phyloP scores from a whole-genome alignment of 2,329 filamentous ascomycete species.

The Juglanconis oblonga region DNA sequence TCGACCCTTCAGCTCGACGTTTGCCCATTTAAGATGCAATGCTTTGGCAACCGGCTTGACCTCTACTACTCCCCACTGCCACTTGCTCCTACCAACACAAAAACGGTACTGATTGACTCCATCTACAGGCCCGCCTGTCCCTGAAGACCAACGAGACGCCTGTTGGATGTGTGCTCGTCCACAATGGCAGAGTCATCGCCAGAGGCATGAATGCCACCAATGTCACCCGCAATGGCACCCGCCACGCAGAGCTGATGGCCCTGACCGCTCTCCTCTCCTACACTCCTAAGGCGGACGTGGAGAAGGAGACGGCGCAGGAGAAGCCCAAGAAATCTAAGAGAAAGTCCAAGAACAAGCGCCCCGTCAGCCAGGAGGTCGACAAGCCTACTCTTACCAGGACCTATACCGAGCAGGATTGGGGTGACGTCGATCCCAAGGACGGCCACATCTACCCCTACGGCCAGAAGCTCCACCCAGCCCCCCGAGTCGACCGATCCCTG shows the following conservation, averaged over 20 bases:
- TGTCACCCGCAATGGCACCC: conserved; percentile 82
- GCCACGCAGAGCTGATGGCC: conserved; percentile 94
- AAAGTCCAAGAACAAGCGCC: conserved; percentile 12
- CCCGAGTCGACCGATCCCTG: conserved; percentile 63
- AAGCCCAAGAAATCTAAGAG: conserved; percentile 15
- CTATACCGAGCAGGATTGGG: conserved; percentile 41
- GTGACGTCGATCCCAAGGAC: conserved; percentile 51
- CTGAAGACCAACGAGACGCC: conserved; percentile 87
- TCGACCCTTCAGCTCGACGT: background rate
- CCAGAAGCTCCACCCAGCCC: conserved; percentile 52
- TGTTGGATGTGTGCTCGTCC: conserved; percentile 91
- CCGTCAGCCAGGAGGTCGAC: conserved; percentile 24
- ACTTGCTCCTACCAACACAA: background rate
- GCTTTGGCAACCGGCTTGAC: background rate
- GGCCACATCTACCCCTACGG: conserved; percentile 61
- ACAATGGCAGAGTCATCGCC: conserved; percentile 75
- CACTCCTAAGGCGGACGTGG: conserved; percentile 29
- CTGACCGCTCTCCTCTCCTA: conserved; percentile 57
- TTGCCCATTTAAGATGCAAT: background rate
- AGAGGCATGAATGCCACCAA: conserved; percentile 97
- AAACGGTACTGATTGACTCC: conserved; percentile 14
- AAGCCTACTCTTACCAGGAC: background rate
- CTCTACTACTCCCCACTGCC: background rate
- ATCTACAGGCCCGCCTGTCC: conserved; percentile 72
- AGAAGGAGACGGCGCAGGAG: conserved; percentile 25